A percentile compares a stretch with the other conserved stretches of the same genome.
phyloP scores from a whole-genome alignment of 495 filamentous ascomycete species.

The Neurospora africana region DNA sequence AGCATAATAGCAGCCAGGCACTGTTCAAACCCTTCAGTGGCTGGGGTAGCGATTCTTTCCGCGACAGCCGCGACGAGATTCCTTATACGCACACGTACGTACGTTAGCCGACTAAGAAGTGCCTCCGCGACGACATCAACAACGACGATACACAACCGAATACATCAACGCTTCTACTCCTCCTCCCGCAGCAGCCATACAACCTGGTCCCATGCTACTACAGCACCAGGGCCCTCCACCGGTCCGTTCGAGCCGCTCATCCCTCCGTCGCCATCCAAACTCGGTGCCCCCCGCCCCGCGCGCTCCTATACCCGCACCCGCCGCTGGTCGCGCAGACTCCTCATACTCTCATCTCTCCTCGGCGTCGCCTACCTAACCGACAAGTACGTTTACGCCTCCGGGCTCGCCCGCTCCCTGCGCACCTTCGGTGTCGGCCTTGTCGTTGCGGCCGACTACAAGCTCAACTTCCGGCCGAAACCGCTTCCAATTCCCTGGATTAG shows the following conservation, averaged over 20 bases:
- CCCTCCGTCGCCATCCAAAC: conserved; percentile 69
- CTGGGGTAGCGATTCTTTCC: background rate
- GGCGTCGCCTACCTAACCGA: conserved; percentile 60
- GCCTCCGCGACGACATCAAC: background rate
- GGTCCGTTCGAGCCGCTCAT: conserved; percentile 55
- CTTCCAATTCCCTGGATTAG: conserved; percentile 40
- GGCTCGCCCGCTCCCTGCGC: conserved; percentile 65
- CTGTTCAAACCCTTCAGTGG: background rate
- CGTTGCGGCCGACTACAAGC: conserved; percentile 86
- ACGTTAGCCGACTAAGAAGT: background rate
- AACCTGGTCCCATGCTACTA: conserved; percentile 1
- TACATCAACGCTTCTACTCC: background rate
- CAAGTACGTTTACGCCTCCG: conserved; percentile 61
- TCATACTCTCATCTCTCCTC: conserved; percentile 48
- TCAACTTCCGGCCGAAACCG: conserved; percentile 82
- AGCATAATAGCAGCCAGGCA: background rate
- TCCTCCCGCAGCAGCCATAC: conserved; percentile 7
- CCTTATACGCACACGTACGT: background rate
- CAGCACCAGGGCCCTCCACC: background rate
- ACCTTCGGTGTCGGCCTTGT: conserved; percentile 73
- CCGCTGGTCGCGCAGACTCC: conserved; percentile 65
- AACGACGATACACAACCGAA: background rate
- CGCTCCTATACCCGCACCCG: conserved; percentile 54
- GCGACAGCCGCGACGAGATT: background rate
- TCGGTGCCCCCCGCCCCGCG: conserved; percentile 61